phyloP scores from a whole-genome alignment of 1,139 yeast genomes.

The Yarrowia galli region DNA sequence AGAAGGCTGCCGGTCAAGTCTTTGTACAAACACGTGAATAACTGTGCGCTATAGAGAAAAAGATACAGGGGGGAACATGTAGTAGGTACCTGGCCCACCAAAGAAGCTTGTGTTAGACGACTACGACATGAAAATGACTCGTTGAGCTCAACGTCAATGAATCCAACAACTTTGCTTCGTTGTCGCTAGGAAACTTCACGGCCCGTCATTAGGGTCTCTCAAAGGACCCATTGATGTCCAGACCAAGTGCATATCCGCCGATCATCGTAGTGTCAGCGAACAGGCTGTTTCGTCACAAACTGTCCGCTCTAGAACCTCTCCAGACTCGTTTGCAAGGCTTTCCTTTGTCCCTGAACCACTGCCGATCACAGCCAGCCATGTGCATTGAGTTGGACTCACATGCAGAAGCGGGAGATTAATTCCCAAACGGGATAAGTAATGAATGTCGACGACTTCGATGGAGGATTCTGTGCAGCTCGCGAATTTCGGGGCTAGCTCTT shows the following conservation, averaged over 20 bases:
- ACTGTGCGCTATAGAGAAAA: not conserved
- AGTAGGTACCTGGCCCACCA: not conserved
- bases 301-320: not conserved
- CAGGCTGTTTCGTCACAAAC: not conserved
- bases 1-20: not conserved
- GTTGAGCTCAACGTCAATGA: conserved; percentile 1
- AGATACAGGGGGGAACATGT: not conserved
- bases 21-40: not conserved
- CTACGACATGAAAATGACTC: not conserved
- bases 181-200: not conserved
- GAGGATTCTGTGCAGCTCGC: conserved; percentile 19
- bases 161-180: not conserved
- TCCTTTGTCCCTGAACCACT: conserved; percentile 7
- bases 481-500: not conserved
- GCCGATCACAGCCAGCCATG: conserved; percentile 28
- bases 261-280: not conserved
- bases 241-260: not conserved
- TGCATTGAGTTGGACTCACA: conserved; percentile 15
- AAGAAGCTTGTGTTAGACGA: not conserved
- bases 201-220: not conserved
- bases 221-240: conserved; percentile 22
- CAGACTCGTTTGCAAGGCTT: not conserved
- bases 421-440: conserved; percentile 5
- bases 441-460: conserved; percentile 5
- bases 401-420: conserved; percentile 4